Base-by-base conservation (phyloP, 768 basidiomycete species). In the Serendipita sp. region DNA sequence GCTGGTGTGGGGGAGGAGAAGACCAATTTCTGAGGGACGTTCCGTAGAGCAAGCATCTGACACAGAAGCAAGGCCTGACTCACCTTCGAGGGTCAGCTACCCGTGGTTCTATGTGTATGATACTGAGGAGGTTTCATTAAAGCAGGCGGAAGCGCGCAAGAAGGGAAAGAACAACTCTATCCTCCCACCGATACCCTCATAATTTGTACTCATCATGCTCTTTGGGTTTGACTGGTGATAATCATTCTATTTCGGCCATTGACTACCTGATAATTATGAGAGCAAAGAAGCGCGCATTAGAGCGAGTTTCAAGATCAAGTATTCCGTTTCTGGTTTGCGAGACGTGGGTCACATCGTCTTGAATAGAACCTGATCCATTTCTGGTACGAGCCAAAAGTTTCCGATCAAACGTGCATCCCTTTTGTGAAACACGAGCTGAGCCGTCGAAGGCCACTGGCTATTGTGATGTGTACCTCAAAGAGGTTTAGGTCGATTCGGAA, bases 301-400 rank as follows among this genome's bases (percentile, higher is more conserved):
- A 51, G 48, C 8, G 5, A 51, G 48, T 32, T n/a, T 51, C 48
- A 51, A 73, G 76, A 91, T 88, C 65, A 80, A 83, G 28, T 78
- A 76, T 66, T 86, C 83, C 0, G 81, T 78, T 10, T 76, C 75
- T 11, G 47, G n/a, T 37, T 76, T 76, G 3, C 77, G 78, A 0
- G 89, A 89, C 67, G 90, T 76, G 65, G 80, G 75, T 86, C 86
- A 89, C 81, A 92, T 82, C 3, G 74, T 75, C n/a, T 84, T 72
- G 72, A 92, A 89, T 0, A 88, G 90, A 65, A 84, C 84, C 64
- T 79, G 74, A 70, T 90, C 86, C 68, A 89, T 76, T 11, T 75
- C 88, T 91, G 67, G 7, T 30, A 45, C 34, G 35, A 35, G 16
- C 37, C 0, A 30, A 11, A 63, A 24, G 24, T 24, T 41, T 41